Percentiles rank a stretch among this genome's conserved stretches.
phyloP scores from a whole-genome alignment of 768 basidiomycete species.

The Butyriboletus loyo region DNA sequence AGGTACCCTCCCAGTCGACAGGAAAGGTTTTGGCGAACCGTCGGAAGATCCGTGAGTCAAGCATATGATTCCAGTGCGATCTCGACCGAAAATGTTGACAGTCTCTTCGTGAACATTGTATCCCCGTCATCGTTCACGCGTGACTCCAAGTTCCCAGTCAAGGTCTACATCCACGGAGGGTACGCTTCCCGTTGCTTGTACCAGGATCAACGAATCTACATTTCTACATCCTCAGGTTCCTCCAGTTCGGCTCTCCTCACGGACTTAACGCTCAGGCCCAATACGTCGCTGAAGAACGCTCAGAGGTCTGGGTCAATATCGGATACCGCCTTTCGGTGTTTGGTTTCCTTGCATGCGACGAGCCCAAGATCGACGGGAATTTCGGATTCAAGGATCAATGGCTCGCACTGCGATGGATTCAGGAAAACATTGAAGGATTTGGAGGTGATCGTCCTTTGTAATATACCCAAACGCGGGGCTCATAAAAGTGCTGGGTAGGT shows the following conservation, averaged over 20 bases:
- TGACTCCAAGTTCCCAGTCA: slow-evolving; percentile 54
- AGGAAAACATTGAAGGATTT: slow-evolving; percentile 61
- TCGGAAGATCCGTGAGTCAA: slow-evolving; percentile 62
- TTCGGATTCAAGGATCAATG: slow-evolving; percentile 87
- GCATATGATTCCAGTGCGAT: not conserved
- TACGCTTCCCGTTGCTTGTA: slow-evolving; percentile 24
- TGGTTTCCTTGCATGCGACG: slow-evolving; percentile 68
- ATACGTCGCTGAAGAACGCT: slow-evolving; percentile 58
- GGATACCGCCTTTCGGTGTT: slow-evolving; percentile 76
- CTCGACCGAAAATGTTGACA: slow-evolving; percentile 20
- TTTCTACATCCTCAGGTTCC: slow-evolving; percentile 45
- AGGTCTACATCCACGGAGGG: slow-evolving; percentile 79
- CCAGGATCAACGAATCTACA: not conserved
- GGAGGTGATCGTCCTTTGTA: slow-evolving; percentile 48
- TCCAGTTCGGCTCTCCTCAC: slow-evolving; percentile 79
- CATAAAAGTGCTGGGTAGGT: slow-evolving; percentile 36
- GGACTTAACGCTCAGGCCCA: slow-evolving; percentile 59
- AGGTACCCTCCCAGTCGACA: slow-evolving; percentile 53
- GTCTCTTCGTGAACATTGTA: slow-evolving; percentile 65
- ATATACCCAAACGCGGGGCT: not conserved
- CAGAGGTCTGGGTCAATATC: slow-evolving; percentile 73
- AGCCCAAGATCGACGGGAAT: slow-evolving; percentile 63
- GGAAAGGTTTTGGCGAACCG: slow-evolving; percentile 63
- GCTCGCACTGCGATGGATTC: slow-evolving; percentile 72
- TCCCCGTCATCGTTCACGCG: slow-evolving; percentile 47